Evolutionary conservation across 352 stramenopile species (phyloP), one percentile per base, ranked within the genome.

Genomic region (Phytopythium sindhum): DNA sequence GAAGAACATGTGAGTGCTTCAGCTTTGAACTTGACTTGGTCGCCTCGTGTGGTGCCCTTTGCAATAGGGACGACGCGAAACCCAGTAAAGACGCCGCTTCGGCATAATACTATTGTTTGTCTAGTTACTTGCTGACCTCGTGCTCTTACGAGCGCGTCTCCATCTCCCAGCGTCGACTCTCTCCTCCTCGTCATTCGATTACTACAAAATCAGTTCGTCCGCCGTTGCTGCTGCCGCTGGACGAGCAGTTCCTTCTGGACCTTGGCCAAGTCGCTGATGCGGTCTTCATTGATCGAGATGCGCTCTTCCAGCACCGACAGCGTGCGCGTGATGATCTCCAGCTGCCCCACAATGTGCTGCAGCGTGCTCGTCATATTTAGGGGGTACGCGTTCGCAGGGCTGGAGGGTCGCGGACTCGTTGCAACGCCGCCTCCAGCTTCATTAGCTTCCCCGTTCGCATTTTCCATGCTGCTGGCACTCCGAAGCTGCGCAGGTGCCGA

Each of bases 251-350:
- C 67, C 47, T 77, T 87, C 61, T 93, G 84, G 9, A 87, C 76
- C 60, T 68, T 77, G 8, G 74, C 68, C n/a, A 93, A 64, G 33
- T 91, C 78, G 24, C 72, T 63, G 53, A 93, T 90, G 11, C 83
- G 81, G 56, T 96, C 86, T 64, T 97, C 90, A 44, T 75, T 92
- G 48, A 93, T 80, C 12, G 81, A 91, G 26, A 97, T 80, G 33
- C 90, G 77, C 60, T 96, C 81, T 65, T 97, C 90, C 0, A 97
- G 64, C 23, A 95, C 77, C 7, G 74, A 84, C 8, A 97, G 71
- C 35, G 90, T 97, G 23, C 74, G 74, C 0, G 90, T 97, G 63
- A 97, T 84, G 65, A 96, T 93, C 66, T 97, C 89, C 29, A 97
- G 66, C 63, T 97, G 90, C 0, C 86, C 89, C 11, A 97, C 76